Evolutionary conservation across 2,329 filamentous ascomycete genomes (phyloP), one percentile per base, ranked within the genome.

Genomic region (Parastagonospora nodorum): DNA sequence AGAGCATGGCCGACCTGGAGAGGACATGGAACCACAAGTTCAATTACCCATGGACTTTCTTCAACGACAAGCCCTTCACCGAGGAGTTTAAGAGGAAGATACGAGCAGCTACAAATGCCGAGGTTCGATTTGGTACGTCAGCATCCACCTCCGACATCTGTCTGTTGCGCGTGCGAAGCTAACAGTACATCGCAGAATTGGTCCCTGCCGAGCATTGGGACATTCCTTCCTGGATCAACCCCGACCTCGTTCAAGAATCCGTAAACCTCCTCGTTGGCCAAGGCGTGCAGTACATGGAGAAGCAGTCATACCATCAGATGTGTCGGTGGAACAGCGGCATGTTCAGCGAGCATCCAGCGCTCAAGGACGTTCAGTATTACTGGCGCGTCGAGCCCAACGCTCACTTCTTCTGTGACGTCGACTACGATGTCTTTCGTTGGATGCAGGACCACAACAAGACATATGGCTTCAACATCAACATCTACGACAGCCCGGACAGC

Each of bases 11-110:
- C 48, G 93, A 99, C 69, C 82, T 99, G 53, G 94, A 99, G 77
- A 80, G 88, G 60, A 97, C 93, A 1, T 99, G 92, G 92, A 99
- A 99, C 69, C 81, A 85, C 80, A 99, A 99, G 72, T 99, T 97
- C 84, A 99, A 99, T 79, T 99, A 99, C 71, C 94, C 94, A 0
- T 99, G 94, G 91, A 97, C 92, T 8, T 99, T 99, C 74, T 95
- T 99, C 82, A 99, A 99, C 77, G 93, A 99, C 69, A 87, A 90
- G 45, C 90, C 90, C 12, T 99, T 99, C 69, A 87, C 88, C 2
- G 89, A 94, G 12, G 92, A 97, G 66, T 99, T 99, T 80, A 97
- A 95, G 78, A 80, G 79, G 66, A 85, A 83, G 74, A 97, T 92
- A 0, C 80, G 83, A 56, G 90, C 87, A 27, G 87, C 84, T 43